A percentile compares a stretch with the other conserved stretches of the same genome.
Evolutionary conservation across 2,329 filamentous ascomycete genomes (phyloP).

Genomic region (Colletotrichum sp.): DNA sequence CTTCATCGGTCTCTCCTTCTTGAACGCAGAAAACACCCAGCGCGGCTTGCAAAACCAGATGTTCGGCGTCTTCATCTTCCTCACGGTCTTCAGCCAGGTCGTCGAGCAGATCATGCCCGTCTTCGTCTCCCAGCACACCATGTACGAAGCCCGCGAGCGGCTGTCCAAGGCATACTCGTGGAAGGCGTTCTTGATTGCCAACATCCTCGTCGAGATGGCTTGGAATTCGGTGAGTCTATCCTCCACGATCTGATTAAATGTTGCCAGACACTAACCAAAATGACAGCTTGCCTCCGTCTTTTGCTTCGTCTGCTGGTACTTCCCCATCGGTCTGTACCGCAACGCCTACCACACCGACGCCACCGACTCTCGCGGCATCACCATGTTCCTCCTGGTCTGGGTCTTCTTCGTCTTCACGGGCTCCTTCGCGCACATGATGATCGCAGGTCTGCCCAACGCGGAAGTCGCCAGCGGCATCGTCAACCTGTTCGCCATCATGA

Average conservation of each 20-base stretch:
- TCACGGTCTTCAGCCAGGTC: conserved; percentile 71
- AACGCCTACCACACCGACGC: conserved; percentile 60
- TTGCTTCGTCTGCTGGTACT: conserved; percentile 71
- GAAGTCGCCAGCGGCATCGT: conserved; percentile 69
- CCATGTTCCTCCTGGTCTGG: conserved; percentile 68
- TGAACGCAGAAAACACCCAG: conserved; percentile 61
- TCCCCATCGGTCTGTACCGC: conserved; percentile 66
- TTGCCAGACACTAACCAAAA: not conserved
- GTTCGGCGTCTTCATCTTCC: conserved; percentile 74
- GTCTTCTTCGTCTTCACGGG: conserved; percentile 69
- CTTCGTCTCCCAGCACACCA: conserved; percentile 69
- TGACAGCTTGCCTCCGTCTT: conserved; percentile 44
- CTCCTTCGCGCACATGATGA: conserved; percentile 69
- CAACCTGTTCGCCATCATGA: conserved; percentile 67
- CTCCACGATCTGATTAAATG: no score
- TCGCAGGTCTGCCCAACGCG: conserved; percentile 65
- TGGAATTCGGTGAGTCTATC: conserved; percentile 64
- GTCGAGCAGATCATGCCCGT: conserved; percentile 72
- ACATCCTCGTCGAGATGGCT: conserved; percentile 65
- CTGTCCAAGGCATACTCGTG: conserved; percentile 72
- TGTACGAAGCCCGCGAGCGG: conserved; percentile 73
- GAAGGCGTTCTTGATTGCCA: conserved; percentile 69
- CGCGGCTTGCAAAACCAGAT: conserved; percentile 74
- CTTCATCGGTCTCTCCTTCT: conserved; percentile 74
- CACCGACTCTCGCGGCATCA: conserved; percentile 50